Evolutionary conservation across 768 basidiomycete species (phyloP).

Genomic region (Baorangia bicolor): DNA sequence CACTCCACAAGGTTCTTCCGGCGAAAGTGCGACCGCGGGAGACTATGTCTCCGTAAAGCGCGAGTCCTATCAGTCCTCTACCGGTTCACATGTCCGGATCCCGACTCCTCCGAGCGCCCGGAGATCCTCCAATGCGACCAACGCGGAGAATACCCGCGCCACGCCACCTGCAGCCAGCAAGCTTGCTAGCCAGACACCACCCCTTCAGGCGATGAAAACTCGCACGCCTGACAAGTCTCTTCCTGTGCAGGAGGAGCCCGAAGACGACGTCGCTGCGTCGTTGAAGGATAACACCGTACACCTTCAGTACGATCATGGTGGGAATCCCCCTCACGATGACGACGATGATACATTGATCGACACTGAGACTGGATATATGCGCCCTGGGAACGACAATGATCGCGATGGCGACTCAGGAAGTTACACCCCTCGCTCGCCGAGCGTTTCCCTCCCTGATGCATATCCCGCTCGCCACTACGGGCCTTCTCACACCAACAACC

Average conservation of each 20-base stretch:
- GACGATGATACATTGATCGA: constrained; percentile 48
- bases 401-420: constrained; percentile 51
- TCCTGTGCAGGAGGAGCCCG: constrained; percentile 74
- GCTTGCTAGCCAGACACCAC: constrained; percentile 53
- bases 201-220: constrained; percentile 48
- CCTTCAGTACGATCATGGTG: constrained; percentile 34
- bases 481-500: constrained; percentile 29
- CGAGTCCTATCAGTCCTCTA: constrained; percentile 39
- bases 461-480: constrained; percentile 33
- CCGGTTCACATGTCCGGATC: constrained; percentile 26
- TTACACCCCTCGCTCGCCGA: constrained; percentile 70
- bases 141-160: constrained; percentile 23
- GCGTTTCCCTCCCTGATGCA: constrained; percentile 54
- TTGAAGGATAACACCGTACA: constrained; percentile 42
- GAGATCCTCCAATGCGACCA: constrained; percentile 20
- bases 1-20: constrained; percentile 47
- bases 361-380: constrained; percentile 35
- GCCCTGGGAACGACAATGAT: constrained; percentile 35
- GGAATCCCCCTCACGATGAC: constrained; percentile 43
- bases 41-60: constrained; percentile 47
- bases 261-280: constrained; percentile 52
- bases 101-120: constrained; percentile 32
- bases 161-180: constrained; percentile 39
- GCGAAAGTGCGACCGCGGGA: constrained; percentile 37
- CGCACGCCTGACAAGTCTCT: constrained; percentile 72